These are phyloP conservation scores for Hymenoscyphus linearis DNA, from an alignment of 2,329 filamentous ascomycete species.

Conservation along the genomic window DNA sequence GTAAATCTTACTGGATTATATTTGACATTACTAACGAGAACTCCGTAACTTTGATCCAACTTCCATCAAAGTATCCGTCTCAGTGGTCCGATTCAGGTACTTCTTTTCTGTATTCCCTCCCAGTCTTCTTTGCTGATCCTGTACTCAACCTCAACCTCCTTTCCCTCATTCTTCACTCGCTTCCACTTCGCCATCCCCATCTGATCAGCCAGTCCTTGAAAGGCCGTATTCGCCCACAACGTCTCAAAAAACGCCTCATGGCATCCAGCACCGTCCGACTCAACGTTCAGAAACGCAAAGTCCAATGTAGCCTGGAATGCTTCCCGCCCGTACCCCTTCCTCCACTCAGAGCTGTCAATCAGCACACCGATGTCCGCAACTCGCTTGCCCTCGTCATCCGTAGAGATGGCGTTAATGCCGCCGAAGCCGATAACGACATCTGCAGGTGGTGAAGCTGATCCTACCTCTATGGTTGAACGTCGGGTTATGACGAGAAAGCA, in stretches of 20 bases:
- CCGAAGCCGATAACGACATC: constrained; percentile 5
- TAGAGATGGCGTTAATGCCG: constrained; percentile 6
- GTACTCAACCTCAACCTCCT: constrained; percentile 8
- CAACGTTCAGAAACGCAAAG: constrained; percentile 4
- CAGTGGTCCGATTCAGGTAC: not conserved
- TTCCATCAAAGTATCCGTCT: not conserved
- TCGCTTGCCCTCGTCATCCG: constrained; percentile 5
- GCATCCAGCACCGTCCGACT: constrained; percentile 3
- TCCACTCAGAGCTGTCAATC: constrained; percentile 8
- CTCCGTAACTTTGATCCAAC: not conserved
- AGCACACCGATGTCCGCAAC: constrained; percentile 6
- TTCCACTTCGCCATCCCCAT: constrained; percentile 8
- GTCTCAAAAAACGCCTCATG: constrained; percentile 8
- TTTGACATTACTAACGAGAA: not conserved
- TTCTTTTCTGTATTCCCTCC: constrained; percentile 7
- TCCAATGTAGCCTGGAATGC: constrained; percentile 8
- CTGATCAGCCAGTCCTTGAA: constrained; percentile 8
- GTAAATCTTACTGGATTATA: not conserved
- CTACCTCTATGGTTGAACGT: no score
- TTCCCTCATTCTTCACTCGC: constrained; percentile 6
- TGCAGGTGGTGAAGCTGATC: constrained; percentile 3
- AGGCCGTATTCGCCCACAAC: constrained; percentile 5
- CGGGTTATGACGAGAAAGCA: constrained; percentile 8
- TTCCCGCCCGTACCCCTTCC: constrained; percentile 9
- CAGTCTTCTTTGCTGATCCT: constrained; percentile 9